phyloP scores from a whole-genome alignment of 257 asterid genomes.

The Sherardia arvensis region DNA sequence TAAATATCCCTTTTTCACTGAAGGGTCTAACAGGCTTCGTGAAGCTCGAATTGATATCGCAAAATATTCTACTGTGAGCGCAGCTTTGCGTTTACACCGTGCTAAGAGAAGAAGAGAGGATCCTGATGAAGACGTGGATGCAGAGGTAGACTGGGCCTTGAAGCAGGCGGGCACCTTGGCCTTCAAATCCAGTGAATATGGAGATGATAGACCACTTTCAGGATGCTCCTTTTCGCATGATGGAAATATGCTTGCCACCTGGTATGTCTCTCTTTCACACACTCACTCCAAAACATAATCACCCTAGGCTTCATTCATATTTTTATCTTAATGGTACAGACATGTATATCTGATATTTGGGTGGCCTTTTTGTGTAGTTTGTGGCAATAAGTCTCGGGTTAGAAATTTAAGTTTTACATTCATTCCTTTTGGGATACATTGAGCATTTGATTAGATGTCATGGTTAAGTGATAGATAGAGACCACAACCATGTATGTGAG shows the following conservation, averaged over 20 bases:
- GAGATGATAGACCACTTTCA: slow-evolving; percentile 92
- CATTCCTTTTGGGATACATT: not conserved
- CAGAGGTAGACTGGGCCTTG: slow-evolving; percentile 77
- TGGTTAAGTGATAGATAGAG: not conserved
- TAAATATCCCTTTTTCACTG: slow-evolving; percentile 82
- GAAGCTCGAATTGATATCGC: slow-evolving; percentile 70
- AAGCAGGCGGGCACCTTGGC: slow-evolving; percentile 57
- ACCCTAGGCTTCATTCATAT: not conserved
- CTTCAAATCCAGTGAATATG: slow-evolving; percentile 71
- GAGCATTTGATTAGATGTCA: not conserved
- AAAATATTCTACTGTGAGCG: slow-evolving; percentile 29
- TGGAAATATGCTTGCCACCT: slow-evolving; percentile 86
- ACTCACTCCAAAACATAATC: not conserved
- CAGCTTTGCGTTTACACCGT: slow-evolving; percentile 49
- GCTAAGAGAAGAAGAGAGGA: slow-evolving; percentile 80
- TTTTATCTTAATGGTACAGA: not conserved
- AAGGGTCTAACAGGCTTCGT: slow-evolving; percentile 61
- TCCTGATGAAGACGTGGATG: slow-evolving; percentile 97
- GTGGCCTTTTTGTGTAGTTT: not conserved
- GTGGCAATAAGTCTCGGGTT: not conserved
- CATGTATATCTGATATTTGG: too few relatives aligned
- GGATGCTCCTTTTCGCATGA: slow-evolving; percentile 83
- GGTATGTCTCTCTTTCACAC: slow-evolving; percentile 35
- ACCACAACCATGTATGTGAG: not conserved
- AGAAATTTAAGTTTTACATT: too few relatives aligned